These are phyloP conservation scores for Trichomonascaceae sp. DNA, from an alignment of 1,139 yeast genomes.

Conservation along the genomic window DNA sequence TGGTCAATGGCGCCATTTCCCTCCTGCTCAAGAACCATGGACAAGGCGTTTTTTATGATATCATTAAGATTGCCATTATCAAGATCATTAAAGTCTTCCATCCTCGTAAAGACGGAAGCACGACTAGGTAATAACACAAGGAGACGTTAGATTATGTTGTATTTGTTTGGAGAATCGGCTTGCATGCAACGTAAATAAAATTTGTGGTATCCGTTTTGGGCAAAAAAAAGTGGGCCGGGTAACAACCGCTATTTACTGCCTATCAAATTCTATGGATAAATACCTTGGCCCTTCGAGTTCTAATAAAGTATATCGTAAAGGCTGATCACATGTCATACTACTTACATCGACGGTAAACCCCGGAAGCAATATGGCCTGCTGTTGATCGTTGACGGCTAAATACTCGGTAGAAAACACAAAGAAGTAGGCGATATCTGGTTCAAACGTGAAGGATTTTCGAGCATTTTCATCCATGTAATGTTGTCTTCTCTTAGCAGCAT, in stretches of 20 bases:
- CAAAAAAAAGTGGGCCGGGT: not conserved
- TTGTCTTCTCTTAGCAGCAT: conserved; percentile 1
- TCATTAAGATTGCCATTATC: conserved; percentile 12
- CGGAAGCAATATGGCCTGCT: conserved; percentile 39
- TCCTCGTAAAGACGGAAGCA: not conserved
- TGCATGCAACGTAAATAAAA: not conserved
- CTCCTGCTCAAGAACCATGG: conserved; percentile 12
- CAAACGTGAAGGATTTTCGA: conserved; percentile 31
- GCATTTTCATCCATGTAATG: conserved; percentile 16
- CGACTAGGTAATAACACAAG: not conserved
- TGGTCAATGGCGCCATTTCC: not conserved
- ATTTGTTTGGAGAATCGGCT: not conserved
- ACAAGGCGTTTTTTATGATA: conserved; percentile 15
- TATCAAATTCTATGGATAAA: conserved; percentile 22
- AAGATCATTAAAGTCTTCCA: conserved; percentile 3
- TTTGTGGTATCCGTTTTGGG: not conserved
- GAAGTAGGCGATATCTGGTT: conserved; percentile 30
- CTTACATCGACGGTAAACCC: conserved; percentile 41
- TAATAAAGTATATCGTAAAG: conserved; percentile 31
- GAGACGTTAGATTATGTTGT: not conserved
- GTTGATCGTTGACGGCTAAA: conserved; percentile 35
- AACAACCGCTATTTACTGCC: not conserved
- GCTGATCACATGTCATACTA: conserved; percentile 37
- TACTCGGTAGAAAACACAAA: conserved; percentile 43
- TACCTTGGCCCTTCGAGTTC: conserved; percentile 21